Conservation (phyloP, 495 filamentous ascomycete genomes). For the Penicillium canariense region DNA sequence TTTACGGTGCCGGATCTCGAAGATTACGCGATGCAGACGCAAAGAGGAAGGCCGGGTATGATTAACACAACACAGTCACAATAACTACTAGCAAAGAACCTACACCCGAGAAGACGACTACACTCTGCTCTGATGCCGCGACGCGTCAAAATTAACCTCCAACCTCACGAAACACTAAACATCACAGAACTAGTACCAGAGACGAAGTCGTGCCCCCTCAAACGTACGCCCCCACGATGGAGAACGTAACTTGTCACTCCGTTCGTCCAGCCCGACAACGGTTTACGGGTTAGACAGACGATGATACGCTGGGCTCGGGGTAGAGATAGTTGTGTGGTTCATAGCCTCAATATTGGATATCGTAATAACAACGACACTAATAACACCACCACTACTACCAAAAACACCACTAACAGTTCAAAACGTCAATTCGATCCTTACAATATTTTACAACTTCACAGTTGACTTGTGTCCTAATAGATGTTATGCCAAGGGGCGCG, state of each 20-base stretch:
- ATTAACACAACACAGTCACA: too few relatives aligned
- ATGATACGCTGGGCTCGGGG: background rate
- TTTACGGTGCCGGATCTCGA: too few relatives aligned
- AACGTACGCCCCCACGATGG: background rate
- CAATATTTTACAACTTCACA: background rate
- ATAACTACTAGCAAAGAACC: too few relatives aligned
- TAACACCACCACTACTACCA: too few relatives aligned
- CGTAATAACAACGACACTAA: background rate
- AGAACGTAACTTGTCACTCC: slow-evolving; percentile 1
- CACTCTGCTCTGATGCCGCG: too few relatives aligned
- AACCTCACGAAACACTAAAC: background rate
- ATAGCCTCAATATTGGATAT: background rate
- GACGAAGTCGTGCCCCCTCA: slow-evolving; percentile 1
- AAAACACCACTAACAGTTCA: slow-evolving; percentile 2
- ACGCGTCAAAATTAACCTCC: background rate
- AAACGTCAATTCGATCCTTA: background rate
- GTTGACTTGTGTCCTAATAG: background rate
- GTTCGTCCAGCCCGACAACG: slow-evolving; percentile 3
- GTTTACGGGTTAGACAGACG: background rate
- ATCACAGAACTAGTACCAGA: background rate
- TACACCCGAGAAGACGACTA: too few relatives aligned
- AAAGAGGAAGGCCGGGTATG: too few relatives aligned
- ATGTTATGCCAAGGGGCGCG: background rate
- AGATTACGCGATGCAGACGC: too few relatives aligned
- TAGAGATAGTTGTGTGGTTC: background rate